Evolutionary conservation across 345 rosid genomes (phyloP).

Genomic region (Mangifera indica): DNA sequence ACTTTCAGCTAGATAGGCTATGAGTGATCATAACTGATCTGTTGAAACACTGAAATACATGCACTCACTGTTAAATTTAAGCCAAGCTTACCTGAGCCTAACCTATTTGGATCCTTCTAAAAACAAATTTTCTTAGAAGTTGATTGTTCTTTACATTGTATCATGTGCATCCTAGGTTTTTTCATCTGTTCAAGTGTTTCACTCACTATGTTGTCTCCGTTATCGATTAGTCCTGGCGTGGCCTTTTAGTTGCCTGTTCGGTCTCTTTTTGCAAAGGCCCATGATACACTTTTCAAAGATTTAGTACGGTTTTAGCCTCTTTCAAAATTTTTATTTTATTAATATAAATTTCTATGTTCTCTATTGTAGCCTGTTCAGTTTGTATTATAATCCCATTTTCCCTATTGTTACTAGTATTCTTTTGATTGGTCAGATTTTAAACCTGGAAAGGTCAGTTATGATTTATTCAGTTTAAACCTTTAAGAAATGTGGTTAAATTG

Average conservation of each 20-base stretch:
- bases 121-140: no score
- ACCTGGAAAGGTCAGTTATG: no score
- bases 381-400: background rate
- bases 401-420: background rate
- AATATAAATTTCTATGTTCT: background rate
- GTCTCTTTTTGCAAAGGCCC: no score
- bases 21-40: background rate
- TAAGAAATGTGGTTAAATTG: no score
- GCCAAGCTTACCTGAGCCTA: background rate
- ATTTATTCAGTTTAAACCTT: no score
- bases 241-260: background rate
- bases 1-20: background rate
- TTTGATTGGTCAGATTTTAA: background rate
- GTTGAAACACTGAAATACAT: background rate
- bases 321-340: no score
- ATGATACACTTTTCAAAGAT: no score
- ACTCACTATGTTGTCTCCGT: background rate
- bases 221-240: background rate
- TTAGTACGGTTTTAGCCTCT: no score
- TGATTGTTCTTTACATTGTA: background rate
- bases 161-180: background rate
- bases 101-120: background rate
- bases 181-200: background rate
- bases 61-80: background rate
- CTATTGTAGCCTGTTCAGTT: background rate